Evolutionary conservation across 1,139 yeast species (phyloP), one percentile per base, ranked within the genome.

Genomic region (Ogataea hybrid): DNA sequence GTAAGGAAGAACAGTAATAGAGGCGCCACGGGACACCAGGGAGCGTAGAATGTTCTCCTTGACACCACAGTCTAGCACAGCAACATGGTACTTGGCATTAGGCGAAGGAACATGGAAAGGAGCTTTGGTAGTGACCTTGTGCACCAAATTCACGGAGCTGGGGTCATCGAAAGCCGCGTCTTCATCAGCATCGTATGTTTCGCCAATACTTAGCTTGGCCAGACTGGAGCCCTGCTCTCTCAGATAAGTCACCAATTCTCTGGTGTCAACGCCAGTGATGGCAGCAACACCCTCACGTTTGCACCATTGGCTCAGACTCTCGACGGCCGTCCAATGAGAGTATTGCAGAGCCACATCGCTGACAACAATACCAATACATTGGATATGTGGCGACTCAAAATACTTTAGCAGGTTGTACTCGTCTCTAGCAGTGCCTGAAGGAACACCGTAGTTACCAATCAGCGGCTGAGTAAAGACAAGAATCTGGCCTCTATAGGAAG

Each of bases 281-380:
- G 97, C 98, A 45, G 97, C 95, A 43, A 92, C 94, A 29, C 96
- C 96, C 54, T 89, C 94, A 62, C 96, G 81, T 67, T 86, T 79
- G 71, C 98, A 92, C 97, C 97, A 92, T 57, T 85, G 87, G 51
- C 87, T 87, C 46, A 92, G 75, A 18, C 95, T 84, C 70, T 92
- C 97, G 32, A 92, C 96, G 4, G 98, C 98, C 32, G 97, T 90
- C 98, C 98, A 92, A 66, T 92, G 98, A 17, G 96, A 87, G 68
- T 92, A 88, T 63, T 88, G 79, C 73, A 90, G 77, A 22, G 98
- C 97, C 46, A 81, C 96, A 61, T 92, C 97, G 31, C 96, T 88
- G 35, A 92, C 98, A 38, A 92, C 96, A 47, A 92, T 88, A 56
- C 97, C 98, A 52, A 85, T 83, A 68, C 97, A 90, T 68, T 92